A percentile compares a stretch with the other conserved stretches of the same genome.
Evolutionary conservation across 2,329 filamentous ascomycete species (phyloP).

Genomic region (Ophiostoma perfectum): DNA sequence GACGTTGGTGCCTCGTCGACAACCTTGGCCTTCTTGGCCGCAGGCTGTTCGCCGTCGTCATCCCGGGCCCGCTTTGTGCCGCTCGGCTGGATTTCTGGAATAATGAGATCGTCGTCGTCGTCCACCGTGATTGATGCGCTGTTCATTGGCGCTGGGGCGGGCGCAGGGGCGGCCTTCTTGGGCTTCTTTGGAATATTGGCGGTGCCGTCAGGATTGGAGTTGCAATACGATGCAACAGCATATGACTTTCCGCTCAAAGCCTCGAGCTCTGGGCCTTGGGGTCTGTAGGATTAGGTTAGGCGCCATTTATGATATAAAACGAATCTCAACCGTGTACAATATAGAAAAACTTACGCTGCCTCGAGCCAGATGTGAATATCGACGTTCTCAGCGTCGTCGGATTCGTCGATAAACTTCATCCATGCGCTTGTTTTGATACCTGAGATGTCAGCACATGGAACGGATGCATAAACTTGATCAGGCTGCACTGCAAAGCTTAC

Average conservation of each 20-base stretch:
- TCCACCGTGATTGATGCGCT: conserved; percentile 31
- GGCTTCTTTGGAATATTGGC: conserved; percentile 19
- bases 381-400: conserved; percentile 70
- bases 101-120: conserved; percentile 36
- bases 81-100: conserved; percentile 26
- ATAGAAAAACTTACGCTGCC: conserved; percentile 46
- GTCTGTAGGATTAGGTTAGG: conserved; percentile 28
- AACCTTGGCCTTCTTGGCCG: conserved; percentile 47
- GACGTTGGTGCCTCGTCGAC: not conserved
- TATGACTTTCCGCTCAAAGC: conserved; percentile 49
- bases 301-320: not conserved
- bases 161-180: conserved; percentile 35
- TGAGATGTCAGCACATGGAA: conserved; percentile 31
- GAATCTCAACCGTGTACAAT: not conserved
- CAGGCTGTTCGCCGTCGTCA: conserved; percentile 36
- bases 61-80: conserved; percentile 45
- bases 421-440: conserved; percentile 68
- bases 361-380: conserved; percentile 57
- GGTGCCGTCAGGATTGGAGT: conserved; percentile 31
- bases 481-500: conserved; percentile 36
- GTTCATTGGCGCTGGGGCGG: conserved; percentile 38
- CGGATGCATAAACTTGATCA: conserved; percentile 18
- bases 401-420: conserved; percentile 78
- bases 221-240: conserved; percentile 36
- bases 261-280: conserved; percentile 28